Conservation (phyloP, 2,329 filamentous ascomycete genomes). For the Talaromyces verruculosus region DNA sequence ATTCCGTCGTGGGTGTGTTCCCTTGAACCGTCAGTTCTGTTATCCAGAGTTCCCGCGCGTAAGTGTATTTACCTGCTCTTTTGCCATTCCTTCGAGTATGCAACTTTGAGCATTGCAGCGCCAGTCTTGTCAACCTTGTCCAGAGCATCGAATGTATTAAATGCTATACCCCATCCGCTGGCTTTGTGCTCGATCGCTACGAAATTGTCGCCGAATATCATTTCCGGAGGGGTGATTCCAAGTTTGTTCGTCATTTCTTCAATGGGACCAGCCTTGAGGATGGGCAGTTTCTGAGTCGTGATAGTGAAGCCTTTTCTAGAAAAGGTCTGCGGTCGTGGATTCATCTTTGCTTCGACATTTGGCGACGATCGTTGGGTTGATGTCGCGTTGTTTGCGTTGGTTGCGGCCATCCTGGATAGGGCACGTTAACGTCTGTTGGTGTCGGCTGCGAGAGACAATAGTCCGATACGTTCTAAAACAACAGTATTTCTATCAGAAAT, state of each 20-base stretch:
- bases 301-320: constrained; percentile 69
- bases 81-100: constrained; percentile 88
- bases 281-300: constrained; percentile 84
- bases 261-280: constrained; percentile 87
- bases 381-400: not conserved
- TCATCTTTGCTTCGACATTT: constrained; percentile 7
- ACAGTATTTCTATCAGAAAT: not conserved
- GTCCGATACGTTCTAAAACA: not conserved
- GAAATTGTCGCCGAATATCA: constrained; percentile 98
- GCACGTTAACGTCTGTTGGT: not conserved
- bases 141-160: constrained; percentile 83
- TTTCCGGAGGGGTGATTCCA: constrained; percentile 87
- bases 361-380: not conserved
- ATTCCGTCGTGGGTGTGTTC: constrained; percentile 80
- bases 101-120: constrained; percentile 84
- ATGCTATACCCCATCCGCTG: constrained; percentile 74
- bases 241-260: constrained; percentile 77
- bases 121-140: constrained; percentile 94
- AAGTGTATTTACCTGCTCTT: constrained; percentile 55
- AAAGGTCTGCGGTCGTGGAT: constrained; percentile 55
- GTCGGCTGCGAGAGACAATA: not conserved
- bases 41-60: not conserved
- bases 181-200: constrained; percentile 71
- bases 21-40: constrained; percentile 47
- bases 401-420: not conserved